Base-by-base conservation (phyloP, 306 rosid genomes). In the Astragalus membranaceus region DNA sequence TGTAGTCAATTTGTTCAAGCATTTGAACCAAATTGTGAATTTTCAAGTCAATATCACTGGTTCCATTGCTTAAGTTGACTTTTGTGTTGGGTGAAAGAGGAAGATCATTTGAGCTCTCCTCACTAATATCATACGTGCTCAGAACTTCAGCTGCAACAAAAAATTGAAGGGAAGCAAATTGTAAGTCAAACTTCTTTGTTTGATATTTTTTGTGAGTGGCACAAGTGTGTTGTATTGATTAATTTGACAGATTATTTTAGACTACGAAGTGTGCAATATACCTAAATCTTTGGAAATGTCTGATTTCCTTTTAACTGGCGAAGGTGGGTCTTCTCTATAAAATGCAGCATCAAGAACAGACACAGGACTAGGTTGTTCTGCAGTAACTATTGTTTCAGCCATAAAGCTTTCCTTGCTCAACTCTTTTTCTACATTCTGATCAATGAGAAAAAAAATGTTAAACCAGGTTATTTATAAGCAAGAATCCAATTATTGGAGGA, bases 291-390 rank as follows among this genome's bases (percentile, higher is more conserved):
- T 77, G 54, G 92, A 85, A 72, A 87, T 78, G 72, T 73, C 73
- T 78, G 85, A 83, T 77, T 80, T 91, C 86, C 80, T 91, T 87
- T 86, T 95, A 33, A 95, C 82, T 6, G 97, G 99, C 47, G 99
- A 95, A 62, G 97, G 98, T 5, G 96, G 92, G 17, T 95, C 96
- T n/a, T 95, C 99, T 51, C 83, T 81, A 37, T 83, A 95, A 75
- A 91, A 91, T 67, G 86, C 41, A 36, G 89, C 83, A 77, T 94
- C 99, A 54, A 95, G 99, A 75, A 95, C 99, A 30, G 99, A 95
- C 72, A 89, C 83, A 15, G 99, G 99, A 75, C 97, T 95, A 58
- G 92, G 97, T 75, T 91, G 96, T 73, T 91, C 99, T 23, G 82
- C 69, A 35, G 76, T 81, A 73, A 71, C 74, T 75, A 53, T 79